Evolutionary conservation across 2,329 filamentous ascomycete species (phyloP), one percentile per base, ranked within the genome.

Genomic region (Hypoxylon sp.): DNA sequence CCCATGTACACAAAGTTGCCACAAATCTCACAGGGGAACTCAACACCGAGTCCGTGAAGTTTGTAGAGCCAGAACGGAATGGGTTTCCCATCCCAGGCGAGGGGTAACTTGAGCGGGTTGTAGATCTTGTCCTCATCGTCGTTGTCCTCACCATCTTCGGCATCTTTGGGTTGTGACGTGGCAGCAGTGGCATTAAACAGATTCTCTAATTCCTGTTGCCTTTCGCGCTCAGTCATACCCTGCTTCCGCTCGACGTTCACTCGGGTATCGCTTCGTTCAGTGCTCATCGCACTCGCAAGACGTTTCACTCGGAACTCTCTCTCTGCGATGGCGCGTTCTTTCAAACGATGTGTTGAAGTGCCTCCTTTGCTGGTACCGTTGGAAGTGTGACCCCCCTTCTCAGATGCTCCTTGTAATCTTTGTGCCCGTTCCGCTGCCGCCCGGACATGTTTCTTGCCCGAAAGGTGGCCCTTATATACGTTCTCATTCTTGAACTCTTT

Each of bases 1-100:
- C 96, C 96, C 91, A 97, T 97, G 82, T 98, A 98, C n/a, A 97
- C 94, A 75, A 94, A 97, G 79, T 98, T 98, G 60, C 96, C 96
- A 76, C 96, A 99, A 61, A 99, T 93, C 78, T 99, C 95, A 82
- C 96, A 99, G 0, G 91, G 86, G 72, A 97, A 97, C 74, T 99
- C 96, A 11, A 97, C 94, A 7, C 96, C 96, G 25, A 99, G 83
- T 1, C 96, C 96, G 76, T 99, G 96, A 14, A 99, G 85, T 73
- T 97, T 96, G 84, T 98, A 99, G 14, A 99, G 86, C 96, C 96
- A 99, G 83, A 96, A 99, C 0, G 96, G 96, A 73, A 99, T 99
- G 0, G 96, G 96, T 77, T 99, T 99, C 73, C 96, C 96, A 72
- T 99, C 96, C 96, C 96, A 99, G 2, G 93, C 95, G 6, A 99